Evolutionary conservation across 257 asterid species (phyloP).

Genomic region (Scutellaria baicalensis): DNA sequence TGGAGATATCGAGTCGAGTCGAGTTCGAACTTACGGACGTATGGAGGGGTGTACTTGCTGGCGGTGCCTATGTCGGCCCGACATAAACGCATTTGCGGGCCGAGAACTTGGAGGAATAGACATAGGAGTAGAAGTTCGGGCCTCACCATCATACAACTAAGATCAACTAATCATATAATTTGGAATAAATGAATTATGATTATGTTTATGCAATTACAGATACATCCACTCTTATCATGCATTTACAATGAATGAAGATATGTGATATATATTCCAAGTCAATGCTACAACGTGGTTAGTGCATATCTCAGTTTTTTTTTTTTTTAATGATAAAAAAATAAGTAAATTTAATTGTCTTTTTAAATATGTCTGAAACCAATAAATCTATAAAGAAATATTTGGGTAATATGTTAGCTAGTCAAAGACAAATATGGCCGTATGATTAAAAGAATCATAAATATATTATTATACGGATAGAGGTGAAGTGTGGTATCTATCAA

Average conservation of each 20-base stretch:
- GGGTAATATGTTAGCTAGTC: conserved; percentile 13
- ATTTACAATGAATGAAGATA: background rate
- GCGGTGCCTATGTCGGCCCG: conserved; percentile 72
- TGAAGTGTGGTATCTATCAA: background rate
- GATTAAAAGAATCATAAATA: background rate
- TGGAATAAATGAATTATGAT: background rate
- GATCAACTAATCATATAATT: background rate
- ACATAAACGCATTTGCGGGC: conserved; percentile 18
- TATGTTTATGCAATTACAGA: background rate
- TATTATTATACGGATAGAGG: background rate
- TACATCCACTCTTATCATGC: too few relatives aligned
- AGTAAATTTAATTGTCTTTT: too few relatives aligned
- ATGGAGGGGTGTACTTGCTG: conserved; percentile 54
- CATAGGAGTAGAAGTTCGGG: conserved; percentile 15
- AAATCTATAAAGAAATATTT: background rate
- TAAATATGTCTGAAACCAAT: conserved; percentile 4
- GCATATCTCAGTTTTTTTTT: background rate
- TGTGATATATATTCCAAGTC: background rate
- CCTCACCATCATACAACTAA: conserved; percentile 19
- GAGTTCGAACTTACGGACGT: conserved; percentile 47
- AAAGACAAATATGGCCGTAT: conserved; percentile 8
- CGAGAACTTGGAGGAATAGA: conserved; percentile 20
- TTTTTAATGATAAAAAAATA: too few relatives aligned
- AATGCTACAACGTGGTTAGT: background rate
- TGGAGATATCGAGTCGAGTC: too few relatives aligned